phyloP scores from a whole-genome alignment of 2,329 filamentous ascomycete species.

The Colletotrichum sublineola region DNA sequence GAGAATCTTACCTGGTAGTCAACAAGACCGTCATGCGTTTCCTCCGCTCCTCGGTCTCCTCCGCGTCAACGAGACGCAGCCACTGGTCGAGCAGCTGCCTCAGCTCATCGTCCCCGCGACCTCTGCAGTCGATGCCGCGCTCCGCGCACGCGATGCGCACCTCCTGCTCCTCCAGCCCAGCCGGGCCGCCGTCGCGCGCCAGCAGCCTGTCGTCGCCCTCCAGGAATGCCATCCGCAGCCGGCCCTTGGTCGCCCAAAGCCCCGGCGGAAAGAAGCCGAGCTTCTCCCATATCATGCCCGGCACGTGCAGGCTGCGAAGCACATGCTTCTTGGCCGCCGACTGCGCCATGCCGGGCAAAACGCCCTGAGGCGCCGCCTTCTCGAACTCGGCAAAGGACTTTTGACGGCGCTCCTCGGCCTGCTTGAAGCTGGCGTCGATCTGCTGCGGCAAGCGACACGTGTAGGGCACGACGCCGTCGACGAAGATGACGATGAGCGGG shows the following conservation, averaged over 20 bases:
- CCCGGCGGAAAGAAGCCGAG: conserved; percentile 61
- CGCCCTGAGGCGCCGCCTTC: conserved; percentile 51
- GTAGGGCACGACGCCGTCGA: conserved; percentile 80
- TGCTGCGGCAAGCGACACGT: conserved; percentile 88
- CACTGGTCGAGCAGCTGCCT: conserved; percentile 60
- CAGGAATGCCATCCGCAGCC: conserved; percentile 72
- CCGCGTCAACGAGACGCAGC: conserved; percentile 60
- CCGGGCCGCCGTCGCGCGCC: conserved; percentile 70
- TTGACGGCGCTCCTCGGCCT: conserved; percentile 65
- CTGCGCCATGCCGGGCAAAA: conserved; percentile 45
- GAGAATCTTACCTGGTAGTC: conserved; percentile 55
- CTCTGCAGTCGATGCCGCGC: conserved; percentile 71
- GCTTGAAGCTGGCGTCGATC: conserved; percentile 68
- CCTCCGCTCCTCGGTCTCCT: conserved; percentile 54
- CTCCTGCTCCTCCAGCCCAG: conserved; percentile 72
- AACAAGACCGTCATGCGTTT: conserved; percentile 56
- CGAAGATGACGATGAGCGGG: conserved; percentile 79
- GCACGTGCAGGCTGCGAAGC: conserved; percentile 59
- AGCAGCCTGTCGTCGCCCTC: conserved; percentile 80
- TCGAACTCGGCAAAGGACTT: conserved; percentile 62
- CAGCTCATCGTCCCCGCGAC: conserved; percentile 70
- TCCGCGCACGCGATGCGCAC: conserved; percentile 78
- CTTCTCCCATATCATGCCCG: conserved; percentile 64
- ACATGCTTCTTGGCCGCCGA: conserved; percentile 54
- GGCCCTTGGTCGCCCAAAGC: conserved; percentile 68